Evolutionary conservation across 345 rosid genomes (phyloP).

Genomic region (Mallotus nudiflorus): DNA sequence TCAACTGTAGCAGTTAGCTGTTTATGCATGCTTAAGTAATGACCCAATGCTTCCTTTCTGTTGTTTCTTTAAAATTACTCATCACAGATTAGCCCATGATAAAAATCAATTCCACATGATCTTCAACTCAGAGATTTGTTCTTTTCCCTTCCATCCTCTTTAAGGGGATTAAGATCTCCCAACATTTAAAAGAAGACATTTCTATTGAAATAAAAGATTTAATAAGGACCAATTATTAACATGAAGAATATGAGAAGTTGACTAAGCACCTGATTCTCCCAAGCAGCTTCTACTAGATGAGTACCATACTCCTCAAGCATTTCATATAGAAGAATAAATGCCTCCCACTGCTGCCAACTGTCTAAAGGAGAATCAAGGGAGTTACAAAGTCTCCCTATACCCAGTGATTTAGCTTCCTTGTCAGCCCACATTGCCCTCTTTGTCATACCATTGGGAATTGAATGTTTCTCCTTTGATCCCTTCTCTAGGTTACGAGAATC

Average conservation of each 20-base stretch:
- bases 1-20: conserved; percentile 16
- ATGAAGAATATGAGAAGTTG: conserved; percentile 4
- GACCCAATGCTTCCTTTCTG: not conserved
- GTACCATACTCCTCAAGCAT: conserved; percentile 98
- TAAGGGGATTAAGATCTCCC: not conserved
- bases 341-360: conserved; percentile 75
- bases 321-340: conserved; percentile 81
- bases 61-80: not conserved
- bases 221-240: not conserved
- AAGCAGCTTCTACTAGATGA: conserved; percentile 94
- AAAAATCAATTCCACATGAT: not conserved
- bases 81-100: not conserved
- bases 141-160: not conserved
- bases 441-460: conserved; percentile 51
- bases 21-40: not conserved
- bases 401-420: conserved; percentile 88
- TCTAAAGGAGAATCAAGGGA: conserved; percentile 47
- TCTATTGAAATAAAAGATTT: not conserved
- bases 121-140: not conserved
- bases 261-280: conserved; percentile 81
- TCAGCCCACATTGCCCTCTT: conserved; percentile 83
- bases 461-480: conserved; percentile 38
- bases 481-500: conserved; percentile 32
- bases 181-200: not conserved
- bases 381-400: conserved; percentile 61